Base-by-base conservation (phyloP, 345 rosid species). In the Gossypium australe region DNA sequence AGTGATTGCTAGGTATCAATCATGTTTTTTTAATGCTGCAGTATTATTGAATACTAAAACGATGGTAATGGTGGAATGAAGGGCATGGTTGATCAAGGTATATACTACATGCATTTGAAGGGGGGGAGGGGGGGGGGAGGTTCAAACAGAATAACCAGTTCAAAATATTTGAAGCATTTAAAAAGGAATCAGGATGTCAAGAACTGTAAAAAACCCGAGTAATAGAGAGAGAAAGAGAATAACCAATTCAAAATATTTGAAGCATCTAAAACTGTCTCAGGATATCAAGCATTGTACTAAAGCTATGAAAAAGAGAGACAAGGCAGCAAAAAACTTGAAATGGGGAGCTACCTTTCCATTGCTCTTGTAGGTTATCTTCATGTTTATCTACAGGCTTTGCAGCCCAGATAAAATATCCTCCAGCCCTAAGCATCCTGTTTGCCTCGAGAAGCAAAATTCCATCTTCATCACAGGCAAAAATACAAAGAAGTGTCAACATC, bases 361-460 rank as follows among this genome's bases (percentile, higher is more conserved):
- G 86, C 69, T 85, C 82, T 73, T 77, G 85, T 58, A 77, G 77
- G 73, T 78, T 80, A 64, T 82, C 82, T 81, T 82, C 87, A 52
- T 87, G 85, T 73, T 86, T 83, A 83, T 90, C 79, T 27, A 80
- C 89, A 0, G 89, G 87, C 63, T 85, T 83, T 55, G 85, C 86
- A 13, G 86, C 87, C 95, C 95, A 90, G 29, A 82, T 86, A 79
- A 90, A 88, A 72, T 87, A 88, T 16, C 94, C 88, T 77, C 92
- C 92, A 67, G 86, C 95, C 70, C 91, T 83, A 16, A 88, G 87
- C 83, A 90, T 81, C 78, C 89, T 78, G 76, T 90, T 85, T 34
- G 64, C 92, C 83, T 90, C 92, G 27, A 90, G 91, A 76, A 88
- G 89, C 75, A 84, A 85, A 77, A 83, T 84, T 48, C 88, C 91